These are phyloP conservation scores for Candolleomyces efflorescens DNA, from an alignment of 768 basidiomycete species.

Conservation along the genomic window DNA sequence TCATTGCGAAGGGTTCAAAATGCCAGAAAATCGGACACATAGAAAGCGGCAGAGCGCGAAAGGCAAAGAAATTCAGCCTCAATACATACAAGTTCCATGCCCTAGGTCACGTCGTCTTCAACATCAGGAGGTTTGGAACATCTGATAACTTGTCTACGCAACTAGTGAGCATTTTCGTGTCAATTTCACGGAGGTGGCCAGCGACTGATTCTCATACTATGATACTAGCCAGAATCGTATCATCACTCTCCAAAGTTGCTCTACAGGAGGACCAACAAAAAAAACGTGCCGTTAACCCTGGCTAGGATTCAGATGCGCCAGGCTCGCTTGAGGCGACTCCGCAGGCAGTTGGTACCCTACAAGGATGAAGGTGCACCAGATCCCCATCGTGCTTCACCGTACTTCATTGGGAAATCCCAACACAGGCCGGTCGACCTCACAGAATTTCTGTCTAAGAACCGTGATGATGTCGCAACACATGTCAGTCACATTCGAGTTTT, in stretches of 20 bases:
- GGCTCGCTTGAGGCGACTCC: neutral
- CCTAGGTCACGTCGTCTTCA: neutral
- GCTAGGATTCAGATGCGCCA: constrained; percentile 6
- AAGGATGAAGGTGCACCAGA: neutral
- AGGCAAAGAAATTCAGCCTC: constrained; percentile 9
- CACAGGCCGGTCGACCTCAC: neutral
- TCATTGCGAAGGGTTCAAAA: neutral
- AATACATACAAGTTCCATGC: constrained; percentile 5
- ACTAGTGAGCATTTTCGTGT: constrained; percentile 20
- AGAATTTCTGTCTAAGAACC: neutral
- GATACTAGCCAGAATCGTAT: neutral
- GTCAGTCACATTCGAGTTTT: neutral
- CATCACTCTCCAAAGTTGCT: neutral
- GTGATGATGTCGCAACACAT: neutral
- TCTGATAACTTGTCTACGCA: constrained; percentile 13
- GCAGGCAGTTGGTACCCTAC: neutral
- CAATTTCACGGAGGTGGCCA: neutral
- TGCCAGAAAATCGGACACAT: constrained; percentile 8
- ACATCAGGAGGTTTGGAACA: constrained; percentile 2
- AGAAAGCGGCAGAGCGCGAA: neutral
- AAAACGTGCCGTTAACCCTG: neutral
- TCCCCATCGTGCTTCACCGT: neutral
- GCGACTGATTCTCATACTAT: neutral
- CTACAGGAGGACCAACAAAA: neutral
- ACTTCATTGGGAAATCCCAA: constrained; percentile 4